Percentiles rank a stretch among this genome's conserved stretches.
phyloP scores from a whole-genome alignment of 2,329 filamentous ascomycete species.

The Drechslerella dactyloides region DNA sequence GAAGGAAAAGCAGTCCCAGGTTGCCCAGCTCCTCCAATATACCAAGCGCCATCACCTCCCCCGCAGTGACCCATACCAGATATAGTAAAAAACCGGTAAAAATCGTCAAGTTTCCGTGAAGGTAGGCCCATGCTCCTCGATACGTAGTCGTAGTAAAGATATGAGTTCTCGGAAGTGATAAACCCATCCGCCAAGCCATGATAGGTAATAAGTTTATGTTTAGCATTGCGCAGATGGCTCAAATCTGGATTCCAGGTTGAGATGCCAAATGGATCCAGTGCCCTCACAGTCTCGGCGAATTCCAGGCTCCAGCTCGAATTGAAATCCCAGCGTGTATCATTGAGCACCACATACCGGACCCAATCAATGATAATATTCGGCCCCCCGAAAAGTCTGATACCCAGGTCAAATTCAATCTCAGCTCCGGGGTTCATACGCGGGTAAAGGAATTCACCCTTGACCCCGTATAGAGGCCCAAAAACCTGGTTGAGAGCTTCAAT shows the following conservation, averaged over 20 bases:
- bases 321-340: constrained; percentile 58
- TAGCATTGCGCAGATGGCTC: constrained; percentile 57
- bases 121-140: constrained; percentile 3
- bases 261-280: constrained; percentile 56
- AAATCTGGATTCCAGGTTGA: constrained; percentile 59
- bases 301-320: constrained; percentile 57
- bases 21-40: constrained; percentile 4
- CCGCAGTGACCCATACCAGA: constrained; percentile 57
- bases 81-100: constrained; percentile 56
- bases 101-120: constrained; percentile 52
- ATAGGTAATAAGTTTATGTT: constrained; percentile 62
- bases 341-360: constrained; percentile 61
- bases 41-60: constrained; percentile 53
- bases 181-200: constrained; percentile 57
- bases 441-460: constrained; percentile 57
- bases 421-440: constrained; percentile 16
- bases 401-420: neutral
- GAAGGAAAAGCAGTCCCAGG: constrained; percentile 6
- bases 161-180: constrained; percentile 9
- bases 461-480: constrained; percentile 56
- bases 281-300: constrained; percentile 57
- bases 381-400: constrained; percentile 58
- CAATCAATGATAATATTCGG: constrained; percentile 62
- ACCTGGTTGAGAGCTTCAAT: constrained; percentile 55
- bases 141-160: constrained; percentile 6